phyloP scores from a whole-genome alignment of 2,329 filamentous ascomycete species.

The Sporothrix curviconia region DNA sequence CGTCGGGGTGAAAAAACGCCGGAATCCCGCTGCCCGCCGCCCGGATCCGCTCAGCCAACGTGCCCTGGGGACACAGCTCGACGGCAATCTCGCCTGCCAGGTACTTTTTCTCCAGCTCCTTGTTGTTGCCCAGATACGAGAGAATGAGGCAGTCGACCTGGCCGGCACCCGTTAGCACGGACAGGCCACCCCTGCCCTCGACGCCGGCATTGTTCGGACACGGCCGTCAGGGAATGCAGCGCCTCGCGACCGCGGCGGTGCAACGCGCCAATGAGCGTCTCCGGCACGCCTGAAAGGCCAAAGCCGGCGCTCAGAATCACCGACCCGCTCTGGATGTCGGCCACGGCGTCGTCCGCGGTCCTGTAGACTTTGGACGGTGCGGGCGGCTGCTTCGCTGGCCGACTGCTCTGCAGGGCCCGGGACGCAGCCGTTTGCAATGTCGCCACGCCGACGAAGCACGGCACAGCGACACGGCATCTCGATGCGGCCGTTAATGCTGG shows the following conservation, averaged over 20 bases:
- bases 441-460: too few relatives aligned
- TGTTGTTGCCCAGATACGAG: constrained; percentile 73
- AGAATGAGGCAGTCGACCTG: constrained; percentile 67
- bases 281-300: constrained; percentile 73
- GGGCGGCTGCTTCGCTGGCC: too few relatives aligned
- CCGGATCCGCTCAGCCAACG: constrained; percentile 63
- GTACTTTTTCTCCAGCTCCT: constrained; percentile 57
- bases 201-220: constrained; percentile 2
- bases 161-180: constrained; percentile 60
- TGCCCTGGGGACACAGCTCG: constrained; percentile 73
- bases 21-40: constrained; percentile 71
- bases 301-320: constrained; percentile 76
- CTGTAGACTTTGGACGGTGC: constrained; percentile 67
- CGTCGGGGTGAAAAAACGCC: constrained; percentile 67
- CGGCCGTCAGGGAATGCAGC: not conserved
- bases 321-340: constrained; percentile 71
- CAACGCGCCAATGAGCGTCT: constrained; percentile 60
- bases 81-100: constrained; percentile 68
- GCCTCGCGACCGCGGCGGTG: constrained; percentile 24
- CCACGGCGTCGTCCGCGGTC: constrained; percentile 61
- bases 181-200: constrained; percentile 50
- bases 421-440: too few relatives aligned
- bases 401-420: too few relatives aligned
- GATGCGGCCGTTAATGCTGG: too few relatives aligned
- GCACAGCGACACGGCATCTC: too few relatives aligned